Evolutionary conservation across 2,329 filamentous ascomycete species (phyloP).

Genomic region (Colletotrichum sp.): DNA sequence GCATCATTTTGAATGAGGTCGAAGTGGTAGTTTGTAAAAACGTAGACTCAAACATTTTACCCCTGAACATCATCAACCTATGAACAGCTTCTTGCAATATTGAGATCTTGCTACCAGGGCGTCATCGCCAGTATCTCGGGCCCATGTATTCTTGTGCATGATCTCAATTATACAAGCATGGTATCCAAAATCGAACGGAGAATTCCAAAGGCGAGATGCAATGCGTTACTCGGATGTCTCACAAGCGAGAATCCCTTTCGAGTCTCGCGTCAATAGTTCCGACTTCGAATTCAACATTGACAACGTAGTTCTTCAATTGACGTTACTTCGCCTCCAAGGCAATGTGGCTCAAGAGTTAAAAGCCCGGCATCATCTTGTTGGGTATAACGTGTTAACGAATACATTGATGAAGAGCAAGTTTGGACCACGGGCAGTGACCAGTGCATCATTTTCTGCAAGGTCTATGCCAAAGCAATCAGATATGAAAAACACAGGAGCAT

Average conservation of each 20-base stretch:
- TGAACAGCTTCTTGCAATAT: not conserved
- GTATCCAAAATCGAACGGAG: not conserved
- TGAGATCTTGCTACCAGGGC: not conserved
- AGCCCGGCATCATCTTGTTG: not conserved
- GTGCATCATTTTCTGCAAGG: not conserved
- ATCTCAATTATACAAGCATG: not conserved
- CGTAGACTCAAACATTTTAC: not conserved
- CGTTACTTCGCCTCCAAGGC: not conserved
- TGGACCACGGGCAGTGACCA: not conserved
- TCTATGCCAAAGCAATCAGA: not conserved
- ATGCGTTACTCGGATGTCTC: not conserved
- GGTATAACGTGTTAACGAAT: not conserved
- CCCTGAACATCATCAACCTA: not conserved
- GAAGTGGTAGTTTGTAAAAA: not conserved
- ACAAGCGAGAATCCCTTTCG: not conserved
- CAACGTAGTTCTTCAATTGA: not conserved
- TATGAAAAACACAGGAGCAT: not conserved
- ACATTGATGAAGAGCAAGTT: not conserved
- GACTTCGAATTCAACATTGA: not conserved
- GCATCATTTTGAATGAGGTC: not conserved
- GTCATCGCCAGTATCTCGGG: not conserved
- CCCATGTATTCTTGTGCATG: not conserved
- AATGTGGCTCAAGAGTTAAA: not conserved
- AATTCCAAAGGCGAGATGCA: not conserved
- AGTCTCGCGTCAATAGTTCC: not conserved